Base-by-base conservation (phyloP, 306 rosid species). In the Purshia tridentata region DNA sequence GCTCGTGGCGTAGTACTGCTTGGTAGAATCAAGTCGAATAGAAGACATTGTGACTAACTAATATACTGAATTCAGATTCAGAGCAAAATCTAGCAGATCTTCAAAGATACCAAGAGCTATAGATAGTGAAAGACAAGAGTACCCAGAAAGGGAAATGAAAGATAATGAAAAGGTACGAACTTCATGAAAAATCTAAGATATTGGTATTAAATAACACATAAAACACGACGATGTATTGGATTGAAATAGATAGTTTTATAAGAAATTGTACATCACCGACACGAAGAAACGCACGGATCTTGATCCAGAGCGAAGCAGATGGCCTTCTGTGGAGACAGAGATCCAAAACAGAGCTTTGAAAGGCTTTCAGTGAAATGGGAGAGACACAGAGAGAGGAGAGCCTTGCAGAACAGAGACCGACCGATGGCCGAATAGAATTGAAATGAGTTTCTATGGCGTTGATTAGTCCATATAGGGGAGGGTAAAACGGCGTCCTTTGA, bases 1-100 rank as follows among this genome's bases (percentile, higher is more conserved):
- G 55, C 85, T 90, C 4, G 99, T 94, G 3, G 93, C 54, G 81
- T 84, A 89, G 49, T 85, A 84, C 40, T 81, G 94, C 81, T 88
- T 89, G 12, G 74, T 4, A 8, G 85, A 51, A 65, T 91, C 92
- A 8, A 84, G 78, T 69, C 86, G 86, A 59, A 44, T 59, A 66
- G 84, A 65, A 67, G 93, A 79, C 97, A 91, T 89, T 77, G 70
- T 37, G 49, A 51, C 41, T 40, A 42, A 64, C 69, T 52, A 55
- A 8, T 62, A 44, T 29, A 71, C 67, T 54, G 59, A 59, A 74
- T 37, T 69, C 41, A 57, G 72, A 22, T 65, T 47, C 39, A 15
- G 35, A 7, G 46, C 48, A 51, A 63, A 74, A 82, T 60, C 72
- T 19, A 4, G 45, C 23, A 42, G 67, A 72, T 55, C 61, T 8